Conservation (phyloP, 305 asterid genomes). For the Fraxinus sp. region DNA sequence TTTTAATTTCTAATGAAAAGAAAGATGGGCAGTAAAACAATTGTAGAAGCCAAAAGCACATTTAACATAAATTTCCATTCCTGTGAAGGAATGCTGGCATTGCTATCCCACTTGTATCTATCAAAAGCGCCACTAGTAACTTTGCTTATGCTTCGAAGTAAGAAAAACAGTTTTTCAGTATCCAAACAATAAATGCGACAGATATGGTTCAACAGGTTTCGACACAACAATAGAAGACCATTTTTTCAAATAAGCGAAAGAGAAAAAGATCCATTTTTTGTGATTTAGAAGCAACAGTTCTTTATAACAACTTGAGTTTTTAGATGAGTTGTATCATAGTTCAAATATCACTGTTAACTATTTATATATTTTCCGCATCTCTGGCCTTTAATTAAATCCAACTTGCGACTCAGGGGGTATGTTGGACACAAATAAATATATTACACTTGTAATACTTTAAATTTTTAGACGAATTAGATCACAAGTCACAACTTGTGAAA, state of each 20-base stretch:
- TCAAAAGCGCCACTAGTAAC: background rate
- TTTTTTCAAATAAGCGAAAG: background rate
- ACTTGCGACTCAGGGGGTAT: no score
- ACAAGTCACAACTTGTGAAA: no score
- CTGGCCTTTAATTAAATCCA: no score
- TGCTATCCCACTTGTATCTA: constrained; percentile 5
- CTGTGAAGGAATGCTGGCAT: constrained; percentile 20
- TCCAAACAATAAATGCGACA: constrained; percentile 47
- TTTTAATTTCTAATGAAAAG: background rate
- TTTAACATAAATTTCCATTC: constrained; percentile 17
- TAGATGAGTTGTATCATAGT: no score
- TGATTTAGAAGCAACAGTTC: no score
- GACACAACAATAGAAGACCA: no score
- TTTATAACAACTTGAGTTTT: no score
- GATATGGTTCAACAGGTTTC: constrained; percentile 16
- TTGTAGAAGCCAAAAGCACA: background rate
- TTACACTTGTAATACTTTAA: no score
- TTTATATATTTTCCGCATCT: no score
- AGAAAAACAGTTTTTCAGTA: constrained; percentile 22
- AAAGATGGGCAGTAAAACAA: constrained; percentile 12
- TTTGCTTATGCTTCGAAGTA: background rate
- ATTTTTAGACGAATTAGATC: no score
- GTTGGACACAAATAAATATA: no score
- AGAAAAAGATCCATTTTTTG: background rate
- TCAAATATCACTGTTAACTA: no score